Base-by-base conservation (phyloP, 106 monocot species). In the Agapanthus africanus region DNA sequence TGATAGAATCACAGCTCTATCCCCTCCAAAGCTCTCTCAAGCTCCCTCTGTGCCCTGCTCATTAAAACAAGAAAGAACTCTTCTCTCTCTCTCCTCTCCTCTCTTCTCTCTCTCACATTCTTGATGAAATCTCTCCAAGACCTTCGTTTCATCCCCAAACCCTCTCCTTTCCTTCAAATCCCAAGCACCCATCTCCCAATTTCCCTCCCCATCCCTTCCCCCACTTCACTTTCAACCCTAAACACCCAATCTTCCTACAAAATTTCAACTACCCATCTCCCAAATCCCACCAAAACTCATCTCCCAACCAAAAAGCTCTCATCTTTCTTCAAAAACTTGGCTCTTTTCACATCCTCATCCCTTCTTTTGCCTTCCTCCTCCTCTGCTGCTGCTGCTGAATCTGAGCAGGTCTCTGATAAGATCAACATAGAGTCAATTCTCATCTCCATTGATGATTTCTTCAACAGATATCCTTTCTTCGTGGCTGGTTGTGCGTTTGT, bases 381-480 rank as follows among this genome's bases (percentile, higher is more conserved):
- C 40, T 46, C 74, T 30, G 84, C 95, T n/a, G n/a, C n/a, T n/a
- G 46, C 46, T 1, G 69, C 74, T 16, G 87, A 70, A 68, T 64
- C 76, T 10, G 85, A 72, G 31, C 52, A 76, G 41, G 30, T 60
- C 6, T 66, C 71, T 19, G 79, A 73, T 23, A 99, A 92, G 81
- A 81, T 99, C 59, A 90, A 87, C 64, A 35, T 92, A 22, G 97
- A 99, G 40, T 65, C 76, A 2, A 46, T 93, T 40, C 57, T 90
- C 8, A 27, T 74, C 30, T 76, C 87, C 13, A 82, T 99, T 50
- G 92, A 92, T 59, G 87, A 87, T 67, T 99, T 92, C 87, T 85
- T 90, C 65, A 90, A 79, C 62, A 73, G 82, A 27, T 79, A 99
- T 63, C 97, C 92, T 0, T 99, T 87, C 84, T 92, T 99, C 52